Base-by-base conservation (phyloP, 495 filamentous ascomycete species). In the Collariella sp. region DNA sequence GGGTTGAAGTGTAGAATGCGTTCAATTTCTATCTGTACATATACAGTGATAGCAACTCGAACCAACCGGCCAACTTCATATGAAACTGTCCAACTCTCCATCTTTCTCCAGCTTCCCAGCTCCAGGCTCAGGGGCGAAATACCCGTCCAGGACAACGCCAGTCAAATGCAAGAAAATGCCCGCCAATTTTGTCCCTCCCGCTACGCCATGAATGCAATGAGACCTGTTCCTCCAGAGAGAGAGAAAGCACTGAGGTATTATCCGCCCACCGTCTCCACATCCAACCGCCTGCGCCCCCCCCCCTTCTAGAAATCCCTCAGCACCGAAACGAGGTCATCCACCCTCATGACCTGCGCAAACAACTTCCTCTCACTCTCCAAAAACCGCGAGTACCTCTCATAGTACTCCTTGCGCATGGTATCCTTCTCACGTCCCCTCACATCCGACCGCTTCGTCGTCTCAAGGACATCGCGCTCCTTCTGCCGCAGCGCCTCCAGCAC, bases 321-420 rank as follows among this genome's bases (percentile, higher is more conserved):
- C 18, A 91, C 73, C 29, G 84, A 83, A 33, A 97, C 83, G 63
- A 94, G 71, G 46, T 93, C 86, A 74, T 99, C 93, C 60, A 93
- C 71, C 50, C 89, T 77, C 54, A 74, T 76, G 4, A 96, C 71
- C 65, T 95, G 88, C 0, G 80, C 81, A 47, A 93, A 71, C 24
- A 97, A 67, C 67, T 80, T 78, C 61, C 85, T 83, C 71, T 97
- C 89, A 52, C 79, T 78, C 16, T 78, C 77, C 49, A 75, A 76
- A 79, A 89, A 95, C 48, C 77, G 73, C 24, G 79, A 67, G 54
- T 95, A 76, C 55, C 76, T 72, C 48, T 82, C 78, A 55, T 83
- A 73, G 60, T 95, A 86, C 12, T 75, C 75, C 53, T 78, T 77
- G 1, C 75, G 81, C 38, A 99, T 76, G 61, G 82, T 84, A 54